Base-by-base conservation (phyloP, 2,329 filamentous ascomycete species). In the Endocalyx cinctus region DNA sequence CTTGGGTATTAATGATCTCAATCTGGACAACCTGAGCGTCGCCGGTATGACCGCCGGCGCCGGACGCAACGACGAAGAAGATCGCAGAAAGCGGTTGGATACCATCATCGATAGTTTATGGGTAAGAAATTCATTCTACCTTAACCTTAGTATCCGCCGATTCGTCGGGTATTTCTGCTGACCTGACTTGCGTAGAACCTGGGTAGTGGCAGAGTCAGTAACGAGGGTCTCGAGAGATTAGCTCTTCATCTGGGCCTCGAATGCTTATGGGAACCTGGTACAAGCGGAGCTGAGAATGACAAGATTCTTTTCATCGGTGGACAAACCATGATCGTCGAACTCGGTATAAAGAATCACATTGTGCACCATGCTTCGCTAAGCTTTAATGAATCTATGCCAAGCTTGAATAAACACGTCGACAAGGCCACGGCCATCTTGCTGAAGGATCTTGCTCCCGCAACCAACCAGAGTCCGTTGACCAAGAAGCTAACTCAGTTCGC, bases 151-250 rank as follows among this genome's bases (percentile, higher is more conserved):
- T n/a, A n/a, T n/a, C n/a, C n/a, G n/a, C n/a, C n/a, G n/a, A n/a
- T n/a, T n/a, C n/a, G n/a, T n/a, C 20, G 20, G 20, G 20, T n/a
- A 23, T 23, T n/a, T 23, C 20, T 23, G n/a, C 20, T n/a, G n/a
- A 18, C 27, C 17, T 8, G 13, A 8, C n/a, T 17, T 17, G 14
- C 17, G 10, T 42, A 61, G 45, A 45, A 42, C 10, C 57, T 45
- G 25, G 61, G 58, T 46, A 75, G 76, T 42, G 82, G 82, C 4
- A 64, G 79, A 25, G 78, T 90, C 23, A 86, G 83, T 46, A 82
- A 86, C 50, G 78, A 83, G 18, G 83, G 83, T 3, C 67, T 92
- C n/a, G 79, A 84, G 55, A 71, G 83, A 34, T 63, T 90, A 18
- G 82, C 79, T 7, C 74, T 76, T 47, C 70, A 77, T 34, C 69